A percentile compares a stretch with the other conserved stretches of the same genome.
These are phyloP conservation scores for Solioccasus polychromus DNA, from an alignment of 768 basidiomycete species.

Conservation along the genomic window DNA sequence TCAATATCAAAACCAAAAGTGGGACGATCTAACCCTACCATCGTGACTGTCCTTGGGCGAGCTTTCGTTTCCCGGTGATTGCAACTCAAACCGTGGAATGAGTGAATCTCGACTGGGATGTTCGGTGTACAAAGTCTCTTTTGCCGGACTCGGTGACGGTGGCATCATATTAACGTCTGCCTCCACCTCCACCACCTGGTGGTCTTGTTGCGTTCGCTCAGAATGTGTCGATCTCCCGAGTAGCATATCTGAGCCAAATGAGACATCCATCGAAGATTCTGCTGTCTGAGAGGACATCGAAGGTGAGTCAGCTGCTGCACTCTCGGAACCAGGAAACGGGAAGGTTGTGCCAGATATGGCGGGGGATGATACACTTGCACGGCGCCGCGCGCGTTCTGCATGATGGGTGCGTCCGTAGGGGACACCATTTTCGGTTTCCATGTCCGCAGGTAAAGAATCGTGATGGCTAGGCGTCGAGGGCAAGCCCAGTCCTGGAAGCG, in stretches of 20 bases:
- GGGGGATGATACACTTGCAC: constrained; percentile 30
- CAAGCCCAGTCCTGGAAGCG: constrained; percentile 23
- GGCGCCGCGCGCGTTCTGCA: constrained; percentile 45
- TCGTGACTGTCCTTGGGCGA: constrained; percentile 17
- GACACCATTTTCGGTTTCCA: constrained; percentile 59
- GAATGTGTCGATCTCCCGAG: constrained; percentile 39
- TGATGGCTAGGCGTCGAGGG: constrained; percentile 37
- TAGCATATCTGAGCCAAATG: constrained; percentile 18
- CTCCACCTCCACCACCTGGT: constrained; percentile 31
- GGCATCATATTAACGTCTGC: constrained; percentile 44
- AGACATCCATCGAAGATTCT: constrained; percentile 24
- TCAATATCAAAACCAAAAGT: background rate
- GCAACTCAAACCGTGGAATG: constrained; percentile 35
- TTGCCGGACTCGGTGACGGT: constrained; percentile 48
- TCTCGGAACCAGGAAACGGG: constrained; percentile 25
- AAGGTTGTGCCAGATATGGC: constrained; percentile 39
- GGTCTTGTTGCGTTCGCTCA: constrained; percentile 33
- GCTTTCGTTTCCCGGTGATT: constrained; percentile 15
- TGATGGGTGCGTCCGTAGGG: constrained; percentile 66
- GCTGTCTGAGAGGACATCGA: constrained; percentile 22
- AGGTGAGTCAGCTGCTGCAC: constrained; percentile 10
- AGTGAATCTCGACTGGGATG: constrained; percentile 28
- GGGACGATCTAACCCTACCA: constrained; percentile 12
- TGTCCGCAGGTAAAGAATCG: constrained; percentile 45
- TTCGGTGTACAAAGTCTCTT: constrained; percentile 17